A percentile compares a stretch with the other conserved stretches of the same genome.
phyloP scores from a whole-genome alignment of 768 basidiomycete genomes.

The Tricholoma hemisulphureum region DNA sequence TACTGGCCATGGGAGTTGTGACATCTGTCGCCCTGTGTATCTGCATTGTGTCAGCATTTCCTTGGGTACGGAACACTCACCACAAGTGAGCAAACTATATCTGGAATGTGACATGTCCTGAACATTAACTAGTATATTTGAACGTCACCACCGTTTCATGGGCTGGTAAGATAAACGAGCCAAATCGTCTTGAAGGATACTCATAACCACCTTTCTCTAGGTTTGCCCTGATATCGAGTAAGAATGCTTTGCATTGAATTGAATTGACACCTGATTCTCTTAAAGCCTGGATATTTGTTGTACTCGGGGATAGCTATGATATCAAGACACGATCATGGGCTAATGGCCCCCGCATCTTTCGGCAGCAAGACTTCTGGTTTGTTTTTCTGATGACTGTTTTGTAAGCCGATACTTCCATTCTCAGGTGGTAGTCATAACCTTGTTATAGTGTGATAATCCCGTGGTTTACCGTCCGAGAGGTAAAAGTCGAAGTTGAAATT shows the following conservation, averaged over 20 bases:
- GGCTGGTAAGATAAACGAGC: slow-evolving; percentile 64
- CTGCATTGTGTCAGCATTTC: slow-evolving; percentile 65
- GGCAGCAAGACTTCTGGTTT: slow-evolving; percentile 79
- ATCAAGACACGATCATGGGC: slow-evolving; percentile 54
- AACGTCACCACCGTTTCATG: slow-evolving; percentile 76
- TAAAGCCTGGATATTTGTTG: neutral
- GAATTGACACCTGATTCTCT: neutral
- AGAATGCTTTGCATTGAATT: neutral
- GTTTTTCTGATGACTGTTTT: slow-evolving; percentile 70
- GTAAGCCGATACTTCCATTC: slow-evolving; percentile 39
- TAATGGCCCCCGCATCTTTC: slow-evolving; percentile 51
- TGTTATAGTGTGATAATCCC: slow-evolving; percentile 60
- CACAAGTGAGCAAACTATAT: slow-evolving; percentile 57
- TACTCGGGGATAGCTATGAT: slow-evolving; percentile 48
- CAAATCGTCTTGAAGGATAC: slow-evolving; percentile 7
- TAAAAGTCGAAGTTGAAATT: slow-evolving; percentile 71
- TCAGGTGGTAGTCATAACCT: neutral
- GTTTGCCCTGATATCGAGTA: neutral
- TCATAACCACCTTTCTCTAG: neutral
- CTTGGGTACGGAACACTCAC: slow-evolving; percentile 77
- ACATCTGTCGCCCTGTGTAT: slow-evolving; percentile 57
- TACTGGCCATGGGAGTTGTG: slow-evolving; percentile 57
- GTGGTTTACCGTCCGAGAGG: slow-evolving; percentile 75
- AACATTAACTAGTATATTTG: slow-evolving; percentile 56
- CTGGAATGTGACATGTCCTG: neutral